phyloP scores from a whole-genome alignment of 768 basidiomycete species.

The Kwoniella heveanensis region DNA sequence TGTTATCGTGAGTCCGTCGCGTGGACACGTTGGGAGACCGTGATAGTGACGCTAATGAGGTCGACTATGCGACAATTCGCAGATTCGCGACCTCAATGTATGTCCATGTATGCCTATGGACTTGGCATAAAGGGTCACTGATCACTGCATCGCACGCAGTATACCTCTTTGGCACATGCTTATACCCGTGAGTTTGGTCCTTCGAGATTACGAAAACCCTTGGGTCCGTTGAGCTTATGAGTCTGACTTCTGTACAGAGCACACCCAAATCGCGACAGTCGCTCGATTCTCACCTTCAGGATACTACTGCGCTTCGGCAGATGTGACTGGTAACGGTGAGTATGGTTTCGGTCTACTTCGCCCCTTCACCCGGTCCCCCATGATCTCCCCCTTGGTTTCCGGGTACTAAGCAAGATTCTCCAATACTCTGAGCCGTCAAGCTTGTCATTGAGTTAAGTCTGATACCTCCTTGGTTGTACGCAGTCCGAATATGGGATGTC shows the following conservation, averaged over 20 bases:
- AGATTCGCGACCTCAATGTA: conserved; percentile 85
- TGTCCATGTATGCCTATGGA: no score
- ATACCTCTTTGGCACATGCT: conserved; percentile 65
- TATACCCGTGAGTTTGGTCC: conserved; percentile 60
- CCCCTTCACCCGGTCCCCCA: neutral
- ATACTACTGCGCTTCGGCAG: conserved; percentile 92
- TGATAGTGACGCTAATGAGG: neutral
- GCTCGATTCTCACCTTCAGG: conserved; percentile 91
- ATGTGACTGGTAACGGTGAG: conserved; percentile 76
- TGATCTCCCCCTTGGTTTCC: no score
- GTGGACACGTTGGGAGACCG: no score
- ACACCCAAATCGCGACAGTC: conserved; percentile 80
- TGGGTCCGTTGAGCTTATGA: conserved; percentile 13
- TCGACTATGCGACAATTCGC: no score
- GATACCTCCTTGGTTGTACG: no score
- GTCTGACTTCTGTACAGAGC: conserved; percentile 58
- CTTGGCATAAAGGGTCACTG: neutral
- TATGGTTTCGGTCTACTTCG: no score
- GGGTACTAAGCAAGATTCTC: no score
- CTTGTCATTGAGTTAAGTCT: no score
- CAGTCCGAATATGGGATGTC: conserved; percentile 91
- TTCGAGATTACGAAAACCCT: neutral
- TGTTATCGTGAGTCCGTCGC: conserved; percentile 70
- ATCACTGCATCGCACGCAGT: conserved; percentile 59
- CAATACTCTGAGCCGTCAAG: no score